Percentiles rank a stretch among this genome's conserved stretches.
Conservation (phyloP, 768 basidiomycete genomes). For the Tephrocybe sp. region DNA sequence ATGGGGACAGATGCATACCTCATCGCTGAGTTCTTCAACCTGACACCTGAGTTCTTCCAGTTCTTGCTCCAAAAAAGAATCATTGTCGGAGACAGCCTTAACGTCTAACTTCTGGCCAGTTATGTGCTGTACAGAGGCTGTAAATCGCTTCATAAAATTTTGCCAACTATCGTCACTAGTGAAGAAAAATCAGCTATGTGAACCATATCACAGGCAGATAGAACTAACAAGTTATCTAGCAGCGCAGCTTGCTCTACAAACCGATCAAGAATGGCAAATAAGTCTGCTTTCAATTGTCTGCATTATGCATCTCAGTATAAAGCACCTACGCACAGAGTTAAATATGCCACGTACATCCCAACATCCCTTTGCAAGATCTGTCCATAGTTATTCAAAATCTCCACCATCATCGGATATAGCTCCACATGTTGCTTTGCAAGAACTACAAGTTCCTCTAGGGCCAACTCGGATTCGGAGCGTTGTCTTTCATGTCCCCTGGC, state of each 20-base stretch:
- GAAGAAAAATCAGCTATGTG: conserved; percentile 15
- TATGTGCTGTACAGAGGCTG: conserved; percentile 59
- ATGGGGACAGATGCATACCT: conserved; percentile 40
- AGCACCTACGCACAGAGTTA: neutral
- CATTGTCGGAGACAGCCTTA: conserved; percentile 36
- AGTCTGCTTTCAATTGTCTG: conserved; percentile 14
- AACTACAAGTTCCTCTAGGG: conserved; percentile 58
- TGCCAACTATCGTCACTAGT: conserved; percentile 66
- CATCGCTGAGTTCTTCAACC: conserved; percentile 62
- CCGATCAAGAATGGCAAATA: conserved; percentile 49
- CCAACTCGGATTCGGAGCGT: conserved; percentile 49
- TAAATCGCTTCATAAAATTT: conserved; percentile 56
- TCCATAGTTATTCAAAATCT: conserved; percentile 55
- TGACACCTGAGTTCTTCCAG: conserved; percentile 54
- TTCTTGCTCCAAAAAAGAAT: conserved; percentile 52
- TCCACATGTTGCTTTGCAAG: conserved; percentile 61
- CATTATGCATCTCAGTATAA: neutral
- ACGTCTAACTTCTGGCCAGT: conserved; percentile 65
- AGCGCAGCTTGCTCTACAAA: conserved; percentile 61
- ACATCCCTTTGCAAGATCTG: conserved; percentile 56
- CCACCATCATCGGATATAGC: conserved; percentile 59
- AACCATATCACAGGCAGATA: neutral
- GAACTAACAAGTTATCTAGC: conserved; percentile 62
- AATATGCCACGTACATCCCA: conserved; percentile 48
- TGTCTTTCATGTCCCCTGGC: conserved; percentile 29